Evolutionary conservation across 2,329 filamentous ascomycete genomes (phyloP).

Genomic region (Aspergillus transmontanensis): DNA sequence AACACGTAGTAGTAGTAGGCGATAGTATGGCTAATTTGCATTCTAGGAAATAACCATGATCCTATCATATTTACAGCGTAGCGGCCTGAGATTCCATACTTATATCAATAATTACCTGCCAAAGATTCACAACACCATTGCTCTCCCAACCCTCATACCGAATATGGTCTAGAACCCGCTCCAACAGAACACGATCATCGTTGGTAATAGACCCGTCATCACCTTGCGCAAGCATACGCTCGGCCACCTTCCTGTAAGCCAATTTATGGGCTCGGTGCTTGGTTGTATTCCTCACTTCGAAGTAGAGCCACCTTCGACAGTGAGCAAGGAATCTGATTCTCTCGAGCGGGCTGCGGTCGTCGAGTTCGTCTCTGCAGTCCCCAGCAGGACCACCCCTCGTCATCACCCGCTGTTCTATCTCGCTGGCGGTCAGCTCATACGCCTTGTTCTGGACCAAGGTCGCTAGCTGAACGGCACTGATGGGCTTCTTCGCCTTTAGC

Average conservation of each 20-base stretch:
- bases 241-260: background rate
- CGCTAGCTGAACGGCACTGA: background rate
- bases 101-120: background rate
- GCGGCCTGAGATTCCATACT: background rate
- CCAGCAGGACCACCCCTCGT: background rate
- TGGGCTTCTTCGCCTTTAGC: background rate
- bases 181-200: background rate
- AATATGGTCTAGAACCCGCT: background rate
- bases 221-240: background rate
- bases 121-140: background rate
- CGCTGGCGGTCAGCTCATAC: background rate
- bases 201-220: background rate
- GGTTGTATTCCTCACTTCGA: background rate
- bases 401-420: background rate
- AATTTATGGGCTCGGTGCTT: background rate
- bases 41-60: no score
- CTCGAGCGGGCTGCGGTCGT: background rate
- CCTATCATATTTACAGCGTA: no score
- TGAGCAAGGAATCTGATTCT: background rate
- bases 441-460: background rate
- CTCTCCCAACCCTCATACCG: background rate
- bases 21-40: no score
- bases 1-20: no score
- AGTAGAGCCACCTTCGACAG: background rate
- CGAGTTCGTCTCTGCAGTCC: background rate